phyloP scores from a whole-genome alignment of 2,329 filamentous ascomycete genomes.

The Verruconis gallopava region DNA sequence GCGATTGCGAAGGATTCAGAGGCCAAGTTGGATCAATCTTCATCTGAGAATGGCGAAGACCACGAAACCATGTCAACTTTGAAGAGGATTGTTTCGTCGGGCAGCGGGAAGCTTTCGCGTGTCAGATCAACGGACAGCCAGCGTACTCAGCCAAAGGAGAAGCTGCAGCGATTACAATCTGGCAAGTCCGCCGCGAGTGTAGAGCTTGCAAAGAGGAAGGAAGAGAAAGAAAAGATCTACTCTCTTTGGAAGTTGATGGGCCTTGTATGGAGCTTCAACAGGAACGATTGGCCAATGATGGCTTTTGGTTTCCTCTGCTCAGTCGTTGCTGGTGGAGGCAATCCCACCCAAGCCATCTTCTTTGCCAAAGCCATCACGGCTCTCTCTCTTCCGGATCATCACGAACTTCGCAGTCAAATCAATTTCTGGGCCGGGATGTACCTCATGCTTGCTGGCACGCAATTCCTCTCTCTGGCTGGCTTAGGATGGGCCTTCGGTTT shows the following conservation, averaged over 20 bases:
- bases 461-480: constrained; percentile 53
- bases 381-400: constrained; percentile 43
- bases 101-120: constrained; percentile 11
- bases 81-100: background rate
- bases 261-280: constrained; percentile 71
- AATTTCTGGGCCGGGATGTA: constrained; percentile 88
- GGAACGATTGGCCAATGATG: constrained; percentile 58
- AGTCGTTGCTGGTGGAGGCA: constrained; percentile 66
- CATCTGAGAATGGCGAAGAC: background rate
- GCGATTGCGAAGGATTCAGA: constrained; percentile 19
- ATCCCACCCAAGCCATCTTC: constrained; percentile 66
- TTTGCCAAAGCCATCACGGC: constrained; percentile 79
- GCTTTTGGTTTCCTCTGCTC: constrained; percentile 58
- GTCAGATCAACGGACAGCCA: constrained; percentile 33
- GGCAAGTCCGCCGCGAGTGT: constrained; percentile 53
- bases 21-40: no score
- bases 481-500: constrained; percentile 74
- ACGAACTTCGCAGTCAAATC: constrained; percentile 51
- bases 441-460: constrained; percentile 64
- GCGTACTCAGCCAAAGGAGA: constrained; percentile 44
- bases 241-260: constrained; percentile 63
- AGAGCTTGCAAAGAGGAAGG: constrained; percentile 45
- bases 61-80: background rate
- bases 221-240: constrained; percentile 46
- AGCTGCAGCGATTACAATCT: constrained; percentile 23